Conservation (phyloP, 2,329 filamentous ascomycete genomes). For the Atkinsonella texensis region DNA sequence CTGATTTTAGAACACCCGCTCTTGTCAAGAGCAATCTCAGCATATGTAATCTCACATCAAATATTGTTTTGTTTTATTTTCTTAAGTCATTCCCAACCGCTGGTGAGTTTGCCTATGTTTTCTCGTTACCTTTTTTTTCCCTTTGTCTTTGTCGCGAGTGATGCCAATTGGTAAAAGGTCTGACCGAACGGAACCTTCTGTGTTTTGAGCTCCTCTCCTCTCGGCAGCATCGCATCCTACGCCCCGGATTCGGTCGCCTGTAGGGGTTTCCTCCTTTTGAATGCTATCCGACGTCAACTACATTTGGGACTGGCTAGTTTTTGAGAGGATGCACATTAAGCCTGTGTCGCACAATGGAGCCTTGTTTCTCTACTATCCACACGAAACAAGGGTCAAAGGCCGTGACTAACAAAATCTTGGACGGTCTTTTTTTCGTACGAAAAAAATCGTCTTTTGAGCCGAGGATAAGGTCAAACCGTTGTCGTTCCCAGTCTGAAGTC, state of each 20-base stretch:
- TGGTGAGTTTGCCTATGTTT: neutral
- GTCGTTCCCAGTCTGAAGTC: conserved; percentile 37
- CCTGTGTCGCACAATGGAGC: conserved; percentile 40
- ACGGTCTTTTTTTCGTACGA: neutral
- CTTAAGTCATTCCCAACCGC: neutral
- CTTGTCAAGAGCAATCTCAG: neutral
- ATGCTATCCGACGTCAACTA: no score
- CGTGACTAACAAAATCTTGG: conserved; percentile 39
- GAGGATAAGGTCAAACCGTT: conserved; percentile 30
- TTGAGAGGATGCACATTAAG: neutral
- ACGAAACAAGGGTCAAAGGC: conserved; percentile 47
- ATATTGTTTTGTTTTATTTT: neutral
- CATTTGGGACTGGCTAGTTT: neutral
- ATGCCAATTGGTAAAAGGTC: conserved; percentile 56
- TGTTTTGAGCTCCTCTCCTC: conserved; percentile 23
- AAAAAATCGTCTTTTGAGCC: neutral
- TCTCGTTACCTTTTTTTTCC: neutral
- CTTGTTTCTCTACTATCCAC: conserved; percentile 26
- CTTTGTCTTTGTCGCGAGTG: conserved; percentile 23
- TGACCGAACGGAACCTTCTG: conserved; percentile 38
- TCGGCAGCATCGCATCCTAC: neutral
- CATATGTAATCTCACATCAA: neutral
- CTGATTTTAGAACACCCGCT: neutral
- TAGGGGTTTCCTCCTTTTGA: neutral
- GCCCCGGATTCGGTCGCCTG: neutral